These are phyloP conservation scores for Amaranthus hypochondriacus DNA, from an alignment of 148 eudicot species.

Conservation along the genomic window DNA sequence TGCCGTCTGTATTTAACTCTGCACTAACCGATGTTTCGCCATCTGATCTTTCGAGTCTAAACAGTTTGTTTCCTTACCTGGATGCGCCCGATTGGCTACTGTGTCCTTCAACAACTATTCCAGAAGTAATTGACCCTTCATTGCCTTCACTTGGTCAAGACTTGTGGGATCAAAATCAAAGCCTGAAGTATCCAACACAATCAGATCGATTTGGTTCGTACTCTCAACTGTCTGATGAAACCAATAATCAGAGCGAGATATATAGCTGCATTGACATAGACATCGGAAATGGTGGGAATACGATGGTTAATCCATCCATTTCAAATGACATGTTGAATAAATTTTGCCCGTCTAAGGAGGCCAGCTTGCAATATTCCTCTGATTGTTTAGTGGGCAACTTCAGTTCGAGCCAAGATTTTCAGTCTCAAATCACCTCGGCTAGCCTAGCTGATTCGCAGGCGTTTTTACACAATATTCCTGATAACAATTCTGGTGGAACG, in stretches of 20 bases:
- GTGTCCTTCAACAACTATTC: conserved; percentile 23
- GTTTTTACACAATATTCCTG: conserved; percentile 71
- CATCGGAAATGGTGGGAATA: conserved; percentile 51
- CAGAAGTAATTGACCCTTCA: conserved; percentile 28
- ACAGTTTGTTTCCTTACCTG: conserved; percentile 36
- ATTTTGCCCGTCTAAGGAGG: conserved; percentile 47
- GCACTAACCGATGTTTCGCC: conserved; percentile 32
- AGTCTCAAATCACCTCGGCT: conserved; percentile 78
- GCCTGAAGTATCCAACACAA: conserved; percentile 30
- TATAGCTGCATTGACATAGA: conserved; percentile 72
- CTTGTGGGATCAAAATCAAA: conserved; percentile 52
- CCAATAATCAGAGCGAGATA: conserved; percentile 52
- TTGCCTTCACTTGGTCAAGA: conserved; percentile 42
- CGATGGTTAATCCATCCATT: conserved; percentile 65
- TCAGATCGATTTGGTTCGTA: conserved; percentile 35
- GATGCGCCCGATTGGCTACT: conserved; percentile 47
- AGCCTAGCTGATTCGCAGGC: conserved; percentile 77
- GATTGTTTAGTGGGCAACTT: conserved; percentile 63
- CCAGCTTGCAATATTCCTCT: conserved; percentile 58
- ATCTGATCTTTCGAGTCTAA: conserved; percentile 43
- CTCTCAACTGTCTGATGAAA: conserved; percentile 47
- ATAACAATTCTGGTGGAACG: conserved; percentile 68
- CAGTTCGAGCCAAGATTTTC: conserved; percentile 74
- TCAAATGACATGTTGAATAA: conserved; percentile 57
- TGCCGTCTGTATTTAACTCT: conserved; percentile 29